Base-by-base conservation (phyloP, 2,329 filamentous ascomycete genomes). In the Gremmenia infestans region DNA sequence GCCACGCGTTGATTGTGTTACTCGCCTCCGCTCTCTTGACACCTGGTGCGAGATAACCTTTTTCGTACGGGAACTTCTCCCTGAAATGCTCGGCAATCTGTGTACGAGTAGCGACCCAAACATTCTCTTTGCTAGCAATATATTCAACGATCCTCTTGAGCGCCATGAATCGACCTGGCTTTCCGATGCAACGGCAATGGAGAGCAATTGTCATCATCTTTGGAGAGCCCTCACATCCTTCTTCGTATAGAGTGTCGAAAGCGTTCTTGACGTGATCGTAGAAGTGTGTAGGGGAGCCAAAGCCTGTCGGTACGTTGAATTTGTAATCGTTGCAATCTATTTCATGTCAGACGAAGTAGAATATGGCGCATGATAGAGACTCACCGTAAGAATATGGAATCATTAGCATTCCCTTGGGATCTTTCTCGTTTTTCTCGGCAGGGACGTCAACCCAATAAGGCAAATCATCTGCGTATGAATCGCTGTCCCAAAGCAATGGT, bases 151-250 rank as follows among this genome's bases (percentile, higher is more conserved):
- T 80, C 53, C 78, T 74, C 63, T 74, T 71, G 43, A 83, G 62
- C 1, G 79, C 80, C 47, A 71, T 73, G 57, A 78, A 78, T 1
- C 80, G 70, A 4, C 77, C 80, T 0, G 79, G 79, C 36, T 77
- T 73, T 1, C 79, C 80, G 37, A 78, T 75, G 53, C 79, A 78
- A 6, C 79, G 72, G 59, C 77, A 80, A 63, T 81, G 79, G 25
- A 81, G 64, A 1, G 76, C 78, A 23, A 82, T 74, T 0, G 79
- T 81, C 79, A 82, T 82, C 79, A 82, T 82, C 69, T 79, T 80
- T 4, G 77, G 77, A 60, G 66, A 67, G 1, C 78, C 65, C 19
- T 64, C 63, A 1, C 36, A 19, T n/a, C 62, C 62, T 58, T 67
- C 65, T 50, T 78, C 78, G 59, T 81, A 81, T n/a, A 82, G 65